Evolutionary conservation across 352 stramenopile genomes (phyloP), one percentile per base, ranked within the genome.

Genomic region (Phytophthora agathidicida): DNA sequence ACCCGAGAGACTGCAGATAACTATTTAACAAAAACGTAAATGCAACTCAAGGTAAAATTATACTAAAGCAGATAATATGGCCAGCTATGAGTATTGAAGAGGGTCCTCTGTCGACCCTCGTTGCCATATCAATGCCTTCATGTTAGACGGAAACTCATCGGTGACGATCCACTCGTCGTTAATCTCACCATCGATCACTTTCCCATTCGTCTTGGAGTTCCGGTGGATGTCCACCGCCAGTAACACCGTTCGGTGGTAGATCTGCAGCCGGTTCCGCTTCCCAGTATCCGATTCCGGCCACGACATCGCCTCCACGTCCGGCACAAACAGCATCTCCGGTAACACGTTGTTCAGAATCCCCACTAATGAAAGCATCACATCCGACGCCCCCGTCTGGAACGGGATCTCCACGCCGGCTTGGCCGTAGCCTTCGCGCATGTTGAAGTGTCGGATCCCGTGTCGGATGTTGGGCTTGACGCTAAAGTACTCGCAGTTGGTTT

Each of bases 361-460:
- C 22, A 84, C 73, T 5, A 85, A 51, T 30, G 77, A 84, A 43
- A 71, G 14, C 51, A 88, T 53, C 35, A 88, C 72, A 35, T 88
- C 75, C 3, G 77, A 71, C 7, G 59, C 65, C 4, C 66, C 64
- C 0, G 73, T 86, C 31, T 88, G 77, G 53, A 70, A 84, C 19
- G 75, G 75, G 22, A 88, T 79, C 22, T 74, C 55, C 37, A 61
- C 43, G 14, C 8, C 31, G 1, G 27, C 11, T 35, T 88, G 75
- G 1, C 77, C 75, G 23, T 67, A 88, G 4, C 71, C 73, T 54
- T 88, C 73, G 23, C 75, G 75, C 77, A 88, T 86, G 65, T 88
- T 83, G 36, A 85, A 88, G 35, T 84, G 78, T 28, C 49, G 48
- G 43, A 88, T 83, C 20, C 53, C 23, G 35, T 85, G 77, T 35